These are phyloP conservation scores for Westerdykella sp. DNA, from an alignment of 2,329 filamentous ascomycete species.

Conservation along the genomic window DNA sequence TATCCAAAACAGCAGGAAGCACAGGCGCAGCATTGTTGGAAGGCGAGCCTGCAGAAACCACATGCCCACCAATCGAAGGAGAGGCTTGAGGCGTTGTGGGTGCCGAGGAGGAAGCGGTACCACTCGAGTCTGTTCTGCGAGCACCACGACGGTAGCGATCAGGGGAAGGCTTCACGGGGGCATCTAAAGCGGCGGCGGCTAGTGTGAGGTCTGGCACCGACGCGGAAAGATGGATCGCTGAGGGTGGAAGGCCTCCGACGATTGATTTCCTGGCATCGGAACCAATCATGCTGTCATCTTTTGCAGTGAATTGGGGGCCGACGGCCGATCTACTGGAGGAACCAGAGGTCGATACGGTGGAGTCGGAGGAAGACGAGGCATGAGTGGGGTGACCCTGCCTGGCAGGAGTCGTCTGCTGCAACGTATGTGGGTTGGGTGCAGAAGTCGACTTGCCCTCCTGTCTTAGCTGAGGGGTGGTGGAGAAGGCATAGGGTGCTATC, in stretches of 20 bases:
- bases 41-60: conserved; percentile 47
- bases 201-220: conserved; percentile 51
- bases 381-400: conserved; percentile 34
- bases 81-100: conserved; percentile 30
- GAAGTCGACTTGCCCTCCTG: conserved; percentile 52
- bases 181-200: conserved; percentile 44
- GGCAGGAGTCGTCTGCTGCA: conserved; percentile 24
- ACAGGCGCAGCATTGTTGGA: conserved; percentile 53
- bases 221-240: conserved; percentile 47
- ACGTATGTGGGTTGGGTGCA: conserved; percentile 43
- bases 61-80: conserved; percentile 31
- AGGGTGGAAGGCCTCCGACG: conserved; percentile 37
- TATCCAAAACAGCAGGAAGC: conserved; percentile 33
- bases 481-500: conserved; percentile 47
- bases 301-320: conserved; percentile 34
- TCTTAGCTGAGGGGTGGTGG: conserved; percentile 49
- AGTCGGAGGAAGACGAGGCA: conserved; percentile 39
- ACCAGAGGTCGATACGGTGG: conserved; percentile 43
- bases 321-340: conserved; percentile 45
- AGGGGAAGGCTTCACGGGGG: conserved; percentile 61
- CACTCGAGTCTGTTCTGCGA: conserved; percentile 48
- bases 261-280: conserved; percentile 35
- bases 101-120: conserved; percentile 22
- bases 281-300: conserved; percentile 46
- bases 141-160: conserved; percentile 75